These are phyloP conservation scores for Ophiostoma novo-ulmi DNA, from an alignment of 2,329 filamentous ascomycete genomes.

Conservation along the genomic window DNA sequence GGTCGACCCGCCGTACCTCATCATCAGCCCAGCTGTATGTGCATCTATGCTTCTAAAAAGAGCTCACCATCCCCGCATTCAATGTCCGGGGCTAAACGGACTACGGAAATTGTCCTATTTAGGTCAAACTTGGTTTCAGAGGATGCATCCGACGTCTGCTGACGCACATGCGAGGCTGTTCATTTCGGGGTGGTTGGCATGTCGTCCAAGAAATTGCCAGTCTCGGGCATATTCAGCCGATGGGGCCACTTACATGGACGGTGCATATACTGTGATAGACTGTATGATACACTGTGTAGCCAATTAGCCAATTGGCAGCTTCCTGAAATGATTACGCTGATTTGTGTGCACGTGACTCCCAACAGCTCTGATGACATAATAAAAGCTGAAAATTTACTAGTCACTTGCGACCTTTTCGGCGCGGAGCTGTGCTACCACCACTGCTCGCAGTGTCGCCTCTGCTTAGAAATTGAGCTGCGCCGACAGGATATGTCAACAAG, in stretches of 20 bases:
- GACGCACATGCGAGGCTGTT: not conserved
- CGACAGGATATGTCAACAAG: slow-evolving; percentile 18
- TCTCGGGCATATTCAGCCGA: slow-evolving; percentile 15
- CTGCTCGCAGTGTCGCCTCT: not conserved
- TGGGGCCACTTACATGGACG: not conserved
- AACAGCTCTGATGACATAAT: not conserved
- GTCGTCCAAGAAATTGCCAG: slow-evolving; percentile 1
- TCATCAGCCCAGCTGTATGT: not conserved
- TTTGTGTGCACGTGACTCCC: not conserved
- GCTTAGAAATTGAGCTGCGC: slow-evolving; percentile 21
- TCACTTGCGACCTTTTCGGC: not conserved
- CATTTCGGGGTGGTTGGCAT: not conserved
- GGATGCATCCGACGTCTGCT: slow-evolving; percentile 8
- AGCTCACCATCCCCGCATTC: not conserved
- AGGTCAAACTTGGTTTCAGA: not conserved
- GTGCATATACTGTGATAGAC: not conserved
- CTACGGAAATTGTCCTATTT: not conserved
- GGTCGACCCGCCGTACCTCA: not conserved
- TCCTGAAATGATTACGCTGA: not conserved
- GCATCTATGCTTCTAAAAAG: not conserved
- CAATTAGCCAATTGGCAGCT: slow-evolving; percentile 8
- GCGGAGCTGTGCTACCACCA: not conserved
- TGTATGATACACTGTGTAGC: not conserved
- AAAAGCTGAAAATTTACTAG: not conserved
- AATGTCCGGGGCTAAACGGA: not conserved